phyloP scores from a whole-genome alignment of 106 monocot genomes.

The Narthecium ossifragum region DNA sequence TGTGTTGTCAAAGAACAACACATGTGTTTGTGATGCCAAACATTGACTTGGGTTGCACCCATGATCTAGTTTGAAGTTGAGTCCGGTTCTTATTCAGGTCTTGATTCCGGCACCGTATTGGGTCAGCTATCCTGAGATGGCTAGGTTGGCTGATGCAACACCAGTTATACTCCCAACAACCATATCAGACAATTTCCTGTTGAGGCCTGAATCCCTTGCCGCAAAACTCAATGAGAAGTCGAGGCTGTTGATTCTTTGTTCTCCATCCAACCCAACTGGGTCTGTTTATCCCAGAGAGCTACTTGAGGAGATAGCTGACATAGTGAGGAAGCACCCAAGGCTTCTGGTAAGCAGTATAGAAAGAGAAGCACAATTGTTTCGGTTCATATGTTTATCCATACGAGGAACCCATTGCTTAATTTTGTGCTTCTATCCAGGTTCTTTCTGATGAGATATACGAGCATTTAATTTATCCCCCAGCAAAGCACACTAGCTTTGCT shows the following conservation, averaged over 20 bases:
- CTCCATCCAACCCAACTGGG: constrained; percentile 96
- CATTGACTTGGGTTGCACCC: neutral
- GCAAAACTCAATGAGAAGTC: constrained; percentile 74
- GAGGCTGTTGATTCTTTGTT: constrained; percentile 85
- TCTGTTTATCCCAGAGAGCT: constrained; percentile 82
- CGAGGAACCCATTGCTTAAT: neutral
- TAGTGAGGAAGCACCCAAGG: constrained; percentile 83
- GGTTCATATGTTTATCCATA: too few relatives aligned
- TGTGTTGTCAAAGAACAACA: too few relatives aligned
- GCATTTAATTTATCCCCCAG: constrained; percentile 92
- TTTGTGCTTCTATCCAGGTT: constrained; percentile 46
- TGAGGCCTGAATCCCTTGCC: constrained; percentile 61
- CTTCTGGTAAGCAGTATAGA: constrained; percentile 55
- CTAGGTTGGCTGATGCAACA: constrained; percentile 79
- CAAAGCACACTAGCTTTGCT: constrained; percentile 94
- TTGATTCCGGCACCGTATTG: constrained; percentile 91
- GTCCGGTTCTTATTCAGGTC: constrained; percentile 43
- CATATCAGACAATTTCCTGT: constrained; percentile 80
- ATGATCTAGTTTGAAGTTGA: neutral
- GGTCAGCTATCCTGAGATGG: constrained; percentile 99
- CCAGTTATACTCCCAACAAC: constrained; percentile 75
- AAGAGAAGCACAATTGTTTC: neutral
- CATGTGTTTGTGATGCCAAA: too few relatives aligned
- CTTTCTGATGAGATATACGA: constrained; percentile 99
- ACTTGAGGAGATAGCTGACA: constrained; percentile 88